phyloP scores from a whole-genome alignment of 2,329 filamentous ascomycete genomes.

The Elsinoe australis region DNA sequence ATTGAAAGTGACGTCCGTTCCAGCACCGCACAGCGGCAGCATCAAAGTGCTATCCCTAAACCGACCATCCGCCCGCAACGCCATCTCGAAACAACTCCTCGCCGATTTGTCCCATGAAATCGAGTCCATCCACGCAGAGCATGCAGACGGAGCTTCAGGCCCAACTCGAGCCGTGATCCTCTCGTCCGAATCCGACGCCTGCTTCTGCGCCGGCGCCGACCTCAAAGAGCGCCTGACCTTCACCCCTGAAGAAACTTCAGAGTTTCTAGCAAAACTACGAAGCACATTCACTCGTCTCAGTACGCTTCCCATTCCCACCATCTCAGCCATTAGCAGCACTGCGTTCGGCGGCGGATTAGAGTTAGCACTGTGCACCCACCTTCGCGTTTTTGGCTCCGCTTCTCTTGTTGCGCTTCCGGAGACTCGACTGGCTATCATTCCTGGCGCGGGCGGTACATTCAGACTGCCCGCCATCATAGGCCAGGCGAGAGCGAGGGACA shows the following conservation, averaged over 20 bases:
- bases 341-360: conserved; percentile 92
- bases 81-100: conserved; percentile 74
- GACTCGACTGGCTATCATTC: conserved; percentile 86
- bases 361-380: conserved; percentile 78
- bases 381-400: conserved; percentile 77
- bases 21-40: conserved; percentile 70
- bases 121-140: conserved; percentile 52
- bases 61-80: conserved; percentile 77
- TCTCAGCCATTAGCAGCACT: conserved; percentile 74
- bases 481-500: conserved; percentile 69
- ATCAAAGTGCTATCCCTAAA: conserved; percentile 87
- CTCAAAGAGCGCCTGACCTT: conserved; percentile 80
- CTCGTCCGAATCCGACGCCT: conserved; percentile 73
- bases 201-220: conserved; percentile 92
- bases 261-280: conserved; percentile 72
- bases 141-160: conserved; percentile 46
- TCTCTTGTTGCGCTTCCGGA: conserved; percentile 79
- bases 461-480: conserved; percentile 78
- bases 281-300: conserved; percentile 66
- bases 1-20: conserved; percentile 65
- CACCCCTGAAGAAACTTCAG: conserved; percentile 67
- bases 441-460: conserved; percentile 87
- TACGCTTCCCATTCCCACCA: conserved; percentile 75
- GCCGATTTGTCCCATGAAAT: conserved; percentile 64
- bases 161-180: conserved; percentile 73